Base-by-base conservation (phyloP, 164 flowering plant genomes). In the Brasenia schreberi region DNA sequence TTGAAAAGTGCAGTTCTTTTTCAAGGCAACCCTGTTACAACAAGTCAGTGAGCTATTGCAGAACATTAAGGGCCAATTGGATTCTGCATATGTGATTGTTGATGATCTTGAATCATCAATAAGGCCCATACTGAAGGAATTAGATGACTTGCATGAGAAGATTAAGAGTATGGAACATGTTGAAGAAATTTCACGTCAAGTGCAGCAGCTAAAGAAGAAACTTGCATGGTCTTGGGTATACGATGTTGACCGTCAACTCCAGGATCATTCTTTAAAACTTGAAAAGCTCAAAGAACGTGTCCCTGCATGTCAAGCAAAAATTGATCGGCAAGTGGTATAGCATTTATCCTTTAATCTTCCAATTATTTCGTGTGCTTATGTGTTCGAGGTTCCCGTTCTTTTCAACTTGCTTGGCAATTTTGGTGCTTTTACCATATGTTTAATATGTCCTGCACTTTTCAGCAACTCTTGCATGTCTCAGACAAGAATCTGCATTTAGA, bases 181-280 rank as follows among this genome's bases (percentile, higher is more conserved):
- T 62, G 99, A 92, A 74, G 92, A 88, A 80, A 83, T 88, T 19
- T 78, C 92, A 64, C 89, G 81, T 64, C 77, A 82, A 68, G 79
- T 83, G 17, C 81, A 85, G 68, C 82, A 73, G 59, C 61, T 92
- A 59, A 88, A 69, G 68, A 87, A 86, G 78, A 85, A 86, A 72
- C 85, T 95, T 65, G 99, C 99, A 4, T 95, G 99, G 99, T 76
- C 90, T 44, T 81, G 80, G 84, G 99, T 92, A 7, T 88, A 90
- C 77, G 82, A 83, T 45, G 81, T 80, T 43, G 92, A 92, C 66
- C 81, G 66, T 70, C 76, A 85, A 68, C 75, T 87, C 33, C 59
- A 75, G 67, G 81, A 84, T 64, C 86, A 84, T 67, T 74, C 18
- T 67, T 79, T 64, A 59, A 76, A 11, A 68, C 77, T 95, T 77